Conservation (phyloP, 371 early-diverging fungal genomes). For the Mucor saturninus region DNA sequence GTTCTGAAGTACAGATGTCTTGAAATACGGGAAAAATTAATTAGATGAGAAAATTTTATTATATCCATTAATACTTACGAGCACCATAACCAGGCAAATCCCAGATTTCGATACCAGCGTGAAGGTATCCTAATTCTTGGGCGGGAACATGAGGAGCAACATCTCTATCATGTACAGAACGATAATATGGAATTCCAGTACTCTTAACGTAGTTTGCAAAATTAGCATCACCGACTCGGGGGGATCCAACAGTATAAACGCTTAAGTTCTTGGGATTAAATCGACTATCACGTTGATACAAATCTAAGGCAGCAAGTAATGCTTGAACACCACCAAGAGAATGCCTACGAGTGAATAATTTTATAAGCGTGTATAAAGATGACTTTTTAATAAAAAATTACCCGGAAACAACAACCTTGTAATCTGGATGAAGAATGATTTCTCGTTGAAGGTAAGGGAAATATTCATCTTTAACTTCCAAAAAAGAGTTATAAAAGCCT, state of each 20-base stretch:
- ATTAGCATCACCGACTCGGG: constrained; percentile 31
- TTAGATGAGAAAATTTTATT: no score
- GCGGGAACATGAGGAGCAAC: constrained; percentile 32
- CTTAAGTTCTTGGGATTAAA: constrained; percentile 18
- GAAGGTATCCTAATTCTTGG: constrained; percentile 21
- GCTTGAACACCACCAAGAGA: constrained; percentile 36
- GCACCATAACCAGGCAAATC: constrained; percentile 1
- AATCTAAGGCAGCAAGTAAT: constrained; percentile 28
- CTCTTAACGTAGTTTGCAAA: constrained; percentile 32
- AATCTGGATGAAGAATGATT: constrained; percentile 16
- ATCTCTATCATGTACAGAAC: constrained; percentile 23
- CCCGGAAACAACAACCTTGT: constrained; percentile 21
- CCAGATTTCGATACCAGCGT: constrained; percentile 33
- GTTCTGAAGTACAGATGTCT: constrained; percentile 32
- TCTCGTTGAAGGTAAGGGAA: constrained; percentile 18
- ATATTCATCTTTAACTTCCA: constrained; percentile 8
- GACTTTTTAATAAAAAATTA: constrained; percentile 4
- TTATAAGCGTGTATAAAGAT: no score
- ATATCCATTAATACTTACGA: no score
- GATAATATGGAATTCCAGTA: constrained; percentile 21
- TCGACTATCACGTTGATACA: constrained; percentile 27
- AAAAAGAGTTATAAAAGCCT: constrained; percentile 25
- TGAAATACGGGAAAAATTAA: no score
- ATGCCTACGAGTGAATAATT: constrained; percentile 7
- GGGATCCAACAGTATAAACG: constrained; percentile 28